Percentiles rank a stretch among this genome's conserved stretches.
These are phyloP conservation scores for Scleromitrula shiraiana DNA, from an alignment of 2,329 filamentous ascomycete species.

Conservation along the genomic window DNA sequence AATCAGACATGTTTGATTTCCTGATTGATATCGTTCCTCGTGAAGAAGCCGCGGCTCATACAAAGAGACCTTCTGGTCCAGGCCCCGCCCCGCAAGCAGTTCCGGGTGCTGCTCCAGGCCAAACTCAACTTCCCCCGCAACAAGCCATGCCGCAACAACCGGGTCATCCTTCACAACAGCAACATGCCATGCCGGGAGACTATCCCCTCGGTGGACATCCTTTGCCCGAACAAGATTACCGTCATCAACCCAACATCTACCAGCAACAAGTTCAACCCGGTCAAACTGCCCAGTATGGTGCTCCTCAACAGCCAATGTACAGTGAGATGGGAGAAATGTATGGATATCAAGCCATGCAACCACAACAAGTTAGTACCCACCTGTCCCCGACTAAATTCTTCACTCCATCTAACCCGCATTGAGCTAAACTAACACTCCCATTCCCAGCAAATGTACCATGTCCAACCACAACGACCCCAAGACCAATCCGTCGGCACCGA, in stretches of 20 bases:
- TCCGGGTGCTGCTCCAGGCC: constrained; percentile 40
- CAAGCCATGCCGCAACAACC: constrained; percentile 37
- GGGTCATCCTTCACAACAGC: constrained; percentile 44
- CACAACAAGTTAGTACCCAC: constrained; percentile 62
- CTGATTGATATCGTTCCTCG: constrained; percentile 97
- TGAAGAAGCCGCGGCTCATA: constrained; percentile 80
- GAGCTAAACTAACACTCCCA: neutral
- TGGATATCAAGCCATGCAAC: constrained; percentile 68
- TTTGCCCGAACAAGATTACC: constrained; percentile 68
- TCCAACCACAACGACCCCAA: constrained; percentile 31
- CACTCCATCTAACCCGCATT: neutral
- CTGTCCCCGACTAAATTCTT: no score
- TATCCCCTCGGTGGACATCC: constrained; percentile 57
- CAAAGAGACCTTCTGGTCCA: constrained; percentile 58
- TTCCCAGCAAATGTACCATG: constrained; percentile 34
- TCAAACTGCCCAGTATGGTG: constrained; percentile 64
- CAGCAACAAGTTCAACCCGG: constrained; percentile 68
- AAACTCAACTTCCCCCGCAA: constrained; percentile 43
- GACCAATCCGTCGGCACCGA: constrained; percentile 33
- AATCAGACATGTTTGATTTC: constrained; percentile 99
- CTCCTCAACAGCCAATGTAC: constrained; percentile 70
- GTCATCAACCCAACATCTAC: constrained; percentile 74
- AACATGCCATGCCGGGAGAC: constrained; percentile 54
- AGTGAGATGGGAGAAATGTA: constrained; percentile 80
- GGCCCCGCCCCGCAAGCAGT: constrained; percentile 37